Evolutionary conservation across 495 filamentous ascomycete genomes (phyloP).

Genomic region (Penicillium odoratum): DNA sequence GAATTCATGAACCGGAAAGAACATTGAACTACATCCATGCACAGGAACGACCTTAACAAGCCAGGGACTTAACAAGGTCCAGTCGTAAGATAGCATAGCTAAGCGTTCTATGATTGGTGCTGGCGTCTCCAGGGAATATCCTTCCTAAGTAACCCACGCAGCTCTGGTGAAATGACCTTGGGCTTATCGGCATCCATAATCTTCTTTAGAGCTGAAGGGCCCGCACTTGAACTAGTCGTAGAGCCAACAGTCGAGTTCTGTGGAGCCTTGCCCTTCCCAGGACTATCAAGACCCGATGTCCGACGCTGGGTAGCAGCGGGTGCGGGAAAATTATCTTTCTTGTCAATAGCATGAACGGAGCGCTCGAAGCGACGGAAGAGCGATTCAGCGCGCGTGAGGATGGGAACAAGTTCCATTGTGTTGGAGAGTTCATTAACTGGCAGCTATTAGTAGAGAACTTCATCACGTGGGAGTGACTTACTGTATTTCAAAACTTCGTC

Average conservation of each 20-base stretch:
- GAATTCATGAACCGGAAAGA: neutral
- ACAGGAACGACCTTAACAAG: too few relatives aligned
- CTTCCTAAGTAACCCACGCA: constrained; percentile 71
- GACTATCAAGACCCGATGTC: constrained; percentile 19
- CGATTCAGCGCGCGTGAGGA: constrained; percentile 81
- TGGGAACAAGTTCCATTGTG: constrained; percentile 84
- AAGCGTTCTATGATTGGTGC: constrained; percentile 3
- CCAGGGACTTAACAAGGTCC: too few relatives aligned
- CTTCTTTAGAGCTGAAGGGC: constrained; percentile 19
- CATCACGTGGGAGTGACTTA: constrained; percentile 42
- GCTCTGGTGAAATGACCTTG: constrained; percentile 77
- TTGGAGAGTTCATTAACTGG: constrained; percentile 87
- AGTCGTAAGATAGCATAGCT: neutral
- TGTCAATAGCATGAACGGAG: constrained; percentile 82
- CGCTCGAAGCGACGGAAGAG: constrained; percentile 87
- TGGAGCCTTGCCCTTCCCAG: constrained; percentile 38
- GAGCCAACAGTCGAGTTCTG: constrained; percentile 27
- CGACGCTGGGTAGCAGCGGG: constrained; percentile 56
- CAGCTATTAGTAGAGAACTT: neutral
- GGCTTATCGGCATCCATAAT: constrained; percentile 38
- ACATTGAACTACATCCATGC: neutral
- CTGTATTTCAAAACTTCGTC: constrained; percentile 97
- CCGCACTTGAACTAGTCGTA: constrained; percentile 28
- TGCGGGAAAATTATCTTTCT: constrained; percentile 78
- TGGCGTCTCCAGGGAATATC: constrained; percentile 54